Conservation (phyloP, 2,329 filamentous ascomycete genomes). For the Chrysoporthe austroafricana region DNA sequence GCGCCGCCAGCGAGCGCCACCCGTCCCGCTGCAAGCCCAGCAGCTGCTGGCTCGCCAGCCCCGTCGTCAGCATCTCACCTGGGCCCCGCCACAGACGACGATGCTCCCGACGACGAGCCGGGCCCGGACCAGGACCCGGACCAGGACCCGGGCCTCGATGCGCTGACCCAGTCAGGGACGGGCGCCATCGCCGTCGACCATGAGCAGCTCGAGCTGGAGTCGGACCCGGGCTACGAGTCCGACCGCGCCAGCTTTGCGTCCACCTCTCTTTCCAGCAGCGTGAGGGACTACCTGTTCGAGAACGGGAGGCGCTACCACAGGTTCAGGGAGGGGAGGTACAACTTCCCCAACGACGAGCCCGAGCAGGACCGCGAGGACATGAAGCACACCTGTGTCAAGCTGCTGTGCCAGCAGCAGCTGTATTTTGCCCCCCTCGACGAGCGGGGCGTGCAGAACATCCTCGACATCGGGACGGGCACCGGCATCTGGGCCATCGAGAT, state of each 20-base stretch:
- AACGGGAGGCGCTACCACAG: conserved; percentile 64
- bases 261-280: conserved; percentile 41
- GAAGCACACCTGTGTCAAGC: conserved; percentile 57
- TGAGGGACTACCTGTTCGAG: conserved; percentile 57
- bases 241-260: conserved; percentile 36
- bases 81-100: background rate
- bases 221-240: conserved; percentile 38
- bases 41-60: background rate
- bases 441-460: conserved; percentile 48
- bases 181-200: conserved; percentile 37
- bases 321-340: conserved; percentile 58
- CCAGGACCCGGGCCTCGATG: conserved; percentile 30
- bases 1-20: background rate
- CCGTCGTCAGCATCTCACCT: background rate
- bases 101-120: background rate
- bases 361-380: conserved; percentile 64
- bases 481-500: conserved; percentile 64
- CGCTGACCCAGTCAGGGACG: conserved; percentile 34
- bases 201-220: conserved; percentile 33
- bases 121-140: background rate
- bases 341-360: conserved; percentile 63
- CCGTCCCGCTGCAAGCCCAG: background rate
- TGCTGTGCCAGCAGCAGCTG: conserved; percentile 52
- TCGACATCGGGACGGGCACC: conserved; percentile 64
- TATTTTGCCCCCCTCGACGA: conserved; percentile 56